Base-by-base conservation (phyloP, 768 basidiomycete genomes). In the Multifurca ochricompacta region DNA sequence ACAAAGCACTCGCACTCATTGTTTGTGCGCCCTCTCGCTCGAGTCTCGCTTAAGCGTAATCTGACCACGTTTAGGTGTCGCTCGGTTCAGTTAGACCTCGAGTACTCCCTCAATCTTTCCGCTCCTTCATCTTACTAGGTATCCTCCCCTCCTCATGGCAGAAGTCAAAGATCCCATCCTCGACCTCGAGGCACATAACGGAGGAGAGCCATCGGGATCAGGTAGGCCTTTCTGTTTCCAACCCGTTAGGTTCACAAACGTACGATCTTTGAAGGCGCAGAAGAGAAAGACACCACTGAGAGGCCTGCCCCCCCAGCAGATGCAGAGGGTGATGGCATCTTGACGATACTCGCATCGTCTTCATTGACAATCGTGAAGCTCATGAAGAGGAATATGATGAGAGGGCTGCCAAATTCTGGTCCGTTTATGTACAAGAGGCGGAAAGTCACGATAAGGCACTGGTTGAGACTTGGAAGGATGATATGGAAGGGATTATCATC, bases 401-500 rank as follows among this genome's bases (percentile, higher is more conserved):
- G 39, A 69, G 71, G 14, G 71, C 72, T 1, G 67, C 67, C 30
- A 67, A 65, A 27, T 64, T 74, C 28, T 74, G 73, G 73, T 68
- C 68, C 4, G 62, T 69, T 4, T 74, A 72, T 58, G 57, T 70
- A 31, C 63, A 64, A 10, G 65, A 68, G 42, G 70, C 70, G 2
- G 68, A 69, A 50, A 68, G 66, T 45, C 58, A 69, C 31, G 68
- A 73, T 49, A 62, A 56, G 46, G 59, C 62, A 25, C 61, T 70
- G 43, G 66, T 67, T 2, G 64, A 68, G 54, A 67, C 68, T 34
- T 74, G 71, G 72, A 73, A 71, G 54, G 67, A 66, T 6, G 71
- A 71, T 37, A 73, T 74, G 73, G 72, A 75, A 53, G 65, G 66
- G 6, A 67, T 72, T 30, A 64, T 72, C 2, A 71, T 73, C 35